Evolutionary conservation across 495 filamentous ascomycete genomes (phyloP).

Genomic region (Letharia columbiana): DNA sequence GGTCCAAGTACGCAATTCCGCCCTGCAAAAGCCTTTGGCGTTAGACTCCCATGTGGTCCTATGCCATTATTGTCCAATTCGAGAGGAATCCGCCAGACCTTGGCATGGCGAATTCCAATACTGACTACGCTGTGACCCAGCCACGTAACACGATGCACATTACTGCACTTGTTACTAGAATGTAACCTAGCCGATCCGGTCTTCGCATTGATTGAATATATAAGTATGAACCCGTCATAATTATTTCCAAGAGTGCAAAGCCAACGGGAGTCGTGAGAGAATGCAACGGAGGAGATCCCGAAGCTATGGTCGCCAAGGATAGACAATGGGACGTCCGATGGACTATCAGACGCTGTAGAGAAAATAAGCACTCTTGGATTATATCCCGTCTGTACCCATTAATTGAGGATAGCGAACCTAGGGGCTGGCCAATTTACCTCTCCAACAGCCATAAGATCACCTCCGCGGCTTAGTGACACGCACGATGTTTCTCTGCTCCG

Average conservation of each 20-base stretch:
- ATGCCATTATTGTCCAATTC: constrained; percentile 33
- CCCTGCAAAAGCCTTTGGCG: constrained; percentile 49
- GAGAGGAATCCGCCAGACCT: constrained; percentile 63
- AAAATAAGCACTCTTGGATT: constrained; percentile 87
- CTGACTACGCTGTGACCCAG: constrained; percentile 48
- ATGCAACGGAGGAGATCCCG: constrained; percentile 79
- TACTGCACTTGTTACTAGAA: constrained; percentile 90
- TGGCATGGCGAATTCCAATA: constrained; percentile 82
- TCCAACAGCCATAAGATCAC: constrained; percentile 80
- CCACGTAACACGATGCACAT: constrained; percentile 79
- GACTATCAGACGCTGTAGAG: constrained; percentile 62
- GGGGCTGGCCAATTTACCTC: constrained; percentile 49
- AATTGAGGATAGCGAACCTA: constrained; percentile 16
- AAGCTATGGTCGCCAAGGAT: constrained; percentile 84
- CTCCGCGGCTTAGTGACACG: constrained; percentile 83
- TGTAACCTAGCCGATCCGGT: constrained; percentile 81
- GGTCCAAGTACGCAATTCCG: constrained; percentile 49
- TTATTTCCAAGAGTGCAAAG: constrained; percentile 78
- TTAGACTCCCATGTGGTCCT: constrained; percentile 33
- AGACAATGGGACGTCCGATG: constrained; percentile 72
- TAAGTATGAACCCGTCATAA: constrained; percentile 89
- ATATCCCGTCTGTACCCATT: constrained; percentile 63
- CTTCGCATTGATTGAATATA: constrained; percentile 77
- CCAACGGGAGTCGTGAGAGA: constrained; percentile 79
- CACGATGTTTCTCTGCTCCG: constrained; percentile 95